Evolutionary conservation across 331 rosid species (phyloP), one percentile per base, ranked within the genome.

Genomic region (Spiraea crenata): DNA sequence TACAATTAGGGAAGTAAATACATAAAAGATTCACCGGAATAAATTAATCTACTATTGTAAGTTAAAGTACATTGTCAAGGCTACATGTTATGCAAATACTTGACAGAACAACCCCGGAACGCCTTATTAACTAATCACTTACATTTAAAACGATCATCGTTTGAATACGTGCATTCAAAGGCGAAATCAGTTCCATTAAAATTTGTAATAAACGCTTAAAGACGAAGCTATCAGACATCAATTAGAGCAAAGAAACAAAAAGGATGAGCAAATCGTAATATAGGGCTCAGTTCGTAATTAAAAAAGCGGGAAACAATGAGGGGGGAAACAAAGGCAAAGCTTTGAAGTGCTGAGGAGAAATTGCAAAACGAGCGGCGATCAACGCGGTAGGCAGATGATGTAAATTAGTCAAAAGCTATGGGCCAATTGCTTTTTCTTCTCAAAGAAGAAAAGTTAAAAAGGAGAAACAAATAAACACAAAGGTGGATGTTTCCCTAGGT

Each of bases 401-500:
- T 72, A 72, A 77, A 79, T 81, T 74, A 57, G 86, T 82, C 81
- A 77, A 64, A 84, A 82, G 73, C 15, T 1, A 67, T 57, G 83
- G 83, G 79, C 78, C 71, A 83, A 50, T 57, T 69, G 0, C 3
- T 1, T 12, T 25, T 16, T 7, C 45, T 58, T 40, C 74, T 52
- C 15, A 79, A 67, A 34, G 12, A 67, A 38, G 73, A 69, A 74
- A 86, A 80, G 82, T 72, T n/a, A n/a, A 76, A 74, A 82, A 73
- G 73, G 12, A n/a, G 46, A 59, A 48, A 60, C 3, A n/a, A 41
- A 46, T 62, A 51, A 5, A 12, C 9, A 37, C 17, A n/a, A 67
- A 79, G 65, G 76, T 57, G 82, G 73, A 78, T 59, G 75, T 83
- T 87, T 81, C 85, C 85, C 83, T 84, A 77, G 88, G 83, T 15